Base-by-base conservation (phyloP, 2,329 filamentous ascomycete genomes). In the Moelleriella libera region DNA sequence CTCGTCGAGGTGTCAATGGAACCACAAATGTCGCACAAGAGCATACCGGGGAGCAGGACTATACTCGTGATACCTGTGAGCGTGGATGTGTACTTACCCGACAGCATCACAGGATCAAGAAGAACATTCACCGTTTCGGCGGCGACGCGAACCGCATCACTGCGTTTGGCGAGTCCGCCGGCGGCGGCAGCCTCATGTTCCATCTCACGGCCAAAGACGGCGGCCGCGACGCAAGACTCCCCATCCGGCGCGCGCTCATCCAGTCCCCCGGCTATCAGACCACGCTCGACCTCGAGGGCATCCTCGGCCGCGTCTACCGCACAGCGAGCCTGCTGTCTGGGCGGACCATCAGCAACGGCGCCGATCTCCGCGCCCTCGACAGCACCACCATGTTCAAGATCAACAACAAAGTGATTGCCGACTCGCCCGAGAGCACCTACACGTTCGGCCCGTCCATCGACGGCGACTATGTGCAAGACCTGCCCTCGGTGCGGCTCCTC, bases 111-210 rank as follows among this genome's bases (percentile, higher is more conserved):
- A 49, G 48, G 50, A 68, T 77, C 4, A 65, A 74, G 45, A 60
- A 62, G 5, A 58, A 76, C 50, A 74, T 77, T 44, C 50, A 60
- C 30, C 53, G 61, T 5, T 77, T 78, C 49, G 73, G 74, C 3
- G 73, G 74, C 7, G 67, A 77, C 47, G 63, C 65, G 0, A 52
- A 52, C 3, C 65, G 69, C 8, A 67, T 78, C 1, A 75, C 72
- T 0, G 67, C 76, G 30, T 44, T 46, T n/a, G 49, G 49, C 30
- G 29, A 76, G 53, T 71, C 67, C 7, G 72, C 75, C 1, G 75
- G 75, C 2, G 76, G 63, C 1, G 73, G 72, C 0, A 63, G 61
- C 9, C 69, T 74, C 4, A 65, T 72, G 48, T 63, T 69, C n/a
- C 68, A 71, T 45, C 61, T 70, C 2, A 69, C 74, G 37, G 71